phyloP scores from a whole-genome alignment of 108 stramenopile genomes.

The Pseudonitzschia delicatissima region DNA sequence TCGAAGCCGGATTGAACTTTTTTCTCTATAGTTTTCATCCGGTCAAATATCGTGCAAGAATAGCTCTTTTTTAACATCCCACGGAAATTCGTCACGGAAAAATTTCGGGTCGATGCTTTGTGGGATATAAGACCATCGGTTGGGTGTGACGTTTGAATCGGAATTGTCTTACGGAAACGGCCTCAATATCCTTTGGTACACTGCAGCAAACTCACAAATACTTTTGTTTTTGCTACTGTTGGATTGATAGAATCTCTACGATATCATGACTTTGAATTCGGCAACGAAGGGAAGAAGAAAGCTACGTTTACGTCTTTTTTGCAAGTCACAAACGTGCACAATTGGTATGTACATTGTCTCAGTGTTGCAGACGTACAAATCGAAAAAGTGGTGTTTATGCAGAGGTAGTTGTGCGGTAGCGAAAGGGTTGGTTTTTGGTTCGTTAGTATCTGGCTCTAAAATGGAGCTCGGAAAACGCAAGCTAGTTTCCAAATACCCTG shows the following conservation, averaged over 20 bases:
- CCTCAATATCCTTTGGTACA: conserved; percentile 61
- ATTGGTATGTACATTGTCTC: too few relatives aligned
- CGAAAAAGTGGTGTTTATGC: too few relatives aligned
- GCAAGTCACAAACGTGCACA: too few relatives aligned
- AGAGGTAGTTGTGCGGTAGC: background rate
- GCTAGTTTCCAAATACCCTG: background rate
- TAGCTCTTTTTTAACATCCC: background rate
- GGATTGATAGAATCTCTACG: background rate
- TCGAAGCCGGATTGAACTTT: conserved; percentile 49
- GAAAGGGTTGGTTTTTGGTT: background rate
- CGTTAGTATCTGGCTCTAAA: background rate
- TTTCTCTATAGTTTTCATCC: conserved; percentile 22
- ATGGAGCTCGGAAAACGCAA: background rate
- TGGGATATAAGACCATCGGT: conserved; percentile 18
- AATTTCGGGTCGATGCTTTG: conserved; percentile 12
- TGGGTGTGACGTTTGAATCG: conserved; percentile 68
- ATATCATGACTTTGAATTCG: too few relatives aligned
- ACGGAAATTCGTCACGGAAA: too few relatives aligned
- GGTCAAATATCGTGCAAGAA: conserved; percentile 68
- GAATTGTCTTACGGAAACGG: conserved; percentile 41
- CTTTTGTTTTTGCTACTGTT: background rate
- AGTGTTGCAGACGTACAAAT: too few relatives aligned
- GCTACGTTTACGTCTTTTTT: too few relatives aligned
- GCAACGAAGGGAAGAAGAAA: too few relatives aligned
- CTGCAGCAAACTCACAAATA: background rate